These are phyloP conservation scores for Jackrogersella multiformis DNA, from an alignment of 495 filamentous ascomycete species.

Conservation along the genomic window DNA sequence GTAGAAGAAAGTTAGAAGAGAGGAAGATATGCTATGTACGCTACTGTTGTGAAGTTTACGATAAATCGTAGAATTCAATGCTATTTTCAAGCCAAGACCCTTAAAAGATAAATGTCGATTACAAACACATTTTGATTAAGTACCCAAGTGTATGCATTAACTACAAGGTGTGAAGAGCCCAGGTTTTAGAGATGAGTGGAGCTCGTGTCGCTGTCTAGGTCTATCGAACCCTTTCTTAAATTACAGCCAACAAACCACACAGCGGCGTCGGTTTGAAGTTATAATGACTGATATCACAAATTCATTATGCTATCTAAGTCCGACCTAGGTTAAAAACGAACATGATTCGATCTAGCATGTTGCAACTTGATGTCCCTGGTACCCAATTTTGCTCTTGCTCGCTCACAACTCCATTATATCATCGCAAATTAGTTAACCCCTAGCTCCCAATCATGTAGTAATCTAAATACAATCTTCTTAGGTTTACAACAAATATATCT, in stretches of 20 bases:
- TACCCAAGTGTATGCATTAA: too few species aligned
- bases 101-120: too few species aligned
- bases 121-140: too few species aligned
- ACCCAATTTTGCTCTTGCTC: not conserved
- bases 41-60: too few species aligned
- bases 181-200: not conserved
- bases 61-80: too few species aligned
- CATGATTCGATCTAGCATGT: not conserved
- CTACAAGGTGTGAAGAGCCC: not conserved
- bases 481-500: not conserved
- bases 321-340: not conserved
- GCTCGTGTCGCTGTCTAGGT: not conserved
- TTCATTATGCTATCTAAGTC: not conserved
- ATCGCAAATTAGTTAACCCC: not conserved
- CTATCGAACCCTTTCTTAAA: not conserved
- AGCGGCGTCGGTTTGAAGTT: not conserved
- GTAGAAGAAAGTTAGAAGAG: too few species aligned
- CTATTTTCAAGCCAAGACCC: too few species aligned
- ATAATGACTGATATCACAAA: too few species aligned
- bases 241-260: not conserved
- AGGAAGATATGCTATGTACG: too few species aligned
- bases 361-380: not conserved
- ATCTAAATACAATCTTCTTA: not conserved
- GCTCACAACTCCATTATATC: not conserved
- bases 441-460: not conserved